phyloP scores from a whole-genome alignment of 192 early-diverging fungal genomes.

The Coemansia sp. region DNA sequence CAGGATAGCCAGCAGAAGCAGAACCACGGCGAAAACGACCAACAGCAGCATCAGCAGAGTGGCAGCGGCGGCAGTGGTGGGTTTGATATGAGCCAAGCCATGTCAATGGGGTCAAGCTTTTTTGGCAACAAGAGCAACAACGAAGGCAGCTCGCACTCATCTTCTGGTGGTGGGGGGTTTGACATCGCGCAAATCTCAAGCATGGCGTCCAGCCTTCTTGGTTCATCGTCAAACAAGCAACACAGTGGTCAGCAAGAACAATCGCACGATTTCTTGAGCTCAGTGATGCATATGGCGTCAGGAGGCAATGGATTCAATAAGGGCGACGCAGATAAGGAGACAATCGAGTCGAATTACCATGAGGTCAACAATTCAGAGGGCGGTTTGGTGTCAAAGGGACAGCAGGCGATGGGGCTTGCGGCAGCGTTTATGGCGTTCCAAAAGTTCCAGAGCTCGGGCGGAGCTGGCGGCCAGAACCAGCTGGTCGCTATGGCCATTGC shows the following conservation, averaged over 20 bases:
- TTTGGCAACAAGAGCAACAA: slow-evolving; percentile 14
- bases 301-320: slow-evolving; percentile 37
- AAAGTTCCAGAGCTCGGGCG: slow-evolving; percentile 27
- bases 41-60: slow-evolving; percentile 10
- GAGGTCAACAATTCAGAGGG: slow-evolving; percentile 7
- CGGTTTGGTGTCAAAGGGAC: slow-evolving; percentile 26
- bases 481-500: slow-evolving; percentile 46
- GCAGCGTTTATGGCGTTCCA: slow-evolving; percentile 49
- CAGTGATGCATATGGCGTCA: slow-evolving; percentile 36
- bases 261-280: slow-evolving; percentile 16
- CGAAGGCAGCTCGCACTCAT: not conserved
- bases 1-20: slow-evolving; percentile 10
- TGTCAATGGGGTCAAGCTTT: slow-evolving; percentile 29
- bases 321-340: slow-evolving; percentile 27
- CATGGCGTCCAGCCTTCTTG: slow-evolving; percentile 32
- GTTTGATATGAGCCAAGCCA: slow-evolving; percentile 28
- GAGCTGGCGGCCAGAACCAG: slow-evolving; percentile 34
- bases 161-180: slow-evolving; percentile 15
- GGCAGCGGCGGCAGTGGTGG: slow-evolving; percentile 9
- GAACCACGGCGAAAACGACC: not conserved
- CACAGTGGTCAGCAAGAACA: slow-evolving; percentile 1
- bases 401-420: slow-evolving; percentile 45
- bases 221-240: not conserved
- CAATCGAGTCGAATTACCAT: slow-evolving; percentile 36
- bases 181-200: slow-evolving; percentile 22